phyloP scores from a whole-genome alignment of 768 basidiomycete genomes.

The Lactifluus hygrophoroides region DNA sequence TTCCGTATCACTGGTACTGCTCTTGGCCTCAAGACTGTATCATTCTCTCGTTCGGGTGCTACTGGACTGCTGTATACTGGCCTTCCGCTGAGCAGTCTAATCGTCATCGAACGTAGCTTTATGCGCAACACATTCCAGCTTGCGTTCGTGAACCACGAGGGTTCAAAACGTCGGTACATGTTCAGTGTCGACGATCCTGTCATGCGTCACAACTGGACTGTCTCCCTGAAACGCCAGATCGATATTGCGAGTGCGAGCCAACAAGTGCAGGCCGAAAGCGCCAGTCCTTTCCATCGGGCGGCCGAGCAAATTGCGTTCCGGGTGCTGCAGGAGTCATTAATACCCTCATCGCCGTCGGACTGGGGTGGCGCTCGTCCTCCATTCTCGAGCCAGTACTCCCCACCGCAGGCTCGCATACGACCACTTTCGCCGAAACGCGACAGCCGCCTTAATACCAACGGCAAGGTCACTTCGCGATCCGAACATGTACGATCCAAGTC shows the following conservation, averaged over 20 bases:
- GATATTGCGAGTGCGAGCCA: constrained; percentile 36
- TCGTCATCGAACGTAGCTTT: constrained; percentile 84
- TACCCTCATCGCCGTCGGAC: constrained; percentile 30
- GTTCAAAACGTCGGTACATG: constrained; percentile 80
- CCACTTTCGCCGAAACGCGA: constrained; percentile 24
- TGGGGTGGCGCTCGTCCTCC: constrained; percentile 9
- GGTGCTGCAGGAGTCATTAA: constrained; percentile 78
- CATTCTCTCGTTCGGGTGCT: constrained; percentile 75
- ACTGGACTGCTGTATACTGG: constrained; percentile 80
- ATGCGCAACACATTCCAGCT: constrained; percentile 97
- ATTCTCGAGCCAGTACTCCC: constrained; percentile 31
- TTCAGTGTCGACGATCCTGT: constrained; percentile 83
- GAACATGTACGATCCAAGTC: constrained; percentile 57
- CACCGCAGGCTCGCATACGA: constrained; percentile 17
- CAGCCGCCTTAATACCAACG: constrained; percentile 10
- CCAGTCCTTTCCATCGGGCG: constrained; percentile 47
- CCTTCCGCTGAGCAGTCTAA: constrained; percentile 66
- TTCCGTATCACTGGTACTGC: constrained; percentile 87
- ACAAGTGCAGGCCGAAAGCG: constrained; percentile 23
- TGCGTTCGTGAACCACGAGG: constrained; percentile 64
- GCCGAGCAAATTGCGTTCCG: constrained; percentile 71
- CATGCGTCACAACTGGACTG: constrained; percentile 65
- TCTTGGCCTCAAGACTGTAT: constrained; percentile 73
- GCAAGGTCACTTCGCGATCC: constrained; percentile 10
- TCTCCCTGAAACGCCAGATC: constrained; percentile 58